Conservation (phyloP, 805 yeast genomes). For the Candida xiaguanensis region DNA sequence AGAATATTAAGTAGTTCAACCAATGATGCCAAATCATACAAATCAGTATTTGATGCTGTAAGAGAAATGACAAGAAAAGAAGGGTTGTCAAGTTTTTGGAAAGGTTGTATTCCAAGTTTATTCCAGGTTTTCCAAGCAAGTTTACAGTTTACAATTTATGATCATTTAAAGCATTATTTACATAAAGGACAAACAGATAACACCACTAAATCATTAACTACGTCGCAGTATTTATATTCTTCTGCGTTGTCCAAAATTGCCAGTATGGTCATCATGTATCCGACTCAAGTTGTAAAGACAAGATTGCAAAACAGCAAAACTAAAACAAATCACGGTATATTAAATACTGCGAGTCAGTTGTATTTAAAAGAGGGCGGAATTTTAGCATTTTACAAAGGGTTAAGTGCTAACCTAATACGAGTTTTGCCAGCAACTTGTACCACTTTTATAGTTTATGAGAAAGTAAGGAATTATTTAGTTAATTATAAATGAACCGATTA, state of each 20-base stretch:
- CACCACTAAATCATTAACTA: slow-evolving; percentile 26
- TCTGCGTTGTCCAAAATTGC: slow-evolving; percentile 68
- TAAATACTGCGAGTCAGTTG: slow-evolving; percentile 35
- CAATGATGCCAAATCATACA: slow-evolving; percentile 48
- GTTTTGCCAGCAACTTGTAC: slow-evolving; percentile 93
- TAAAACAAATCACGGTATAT: slow-evolving; percentile 18
- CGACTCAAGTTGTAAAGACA: slow-evolving; percentile 77
- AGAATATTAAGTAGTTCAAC: slow-evolving; percentile 65
- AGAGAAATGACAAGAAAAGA: slow-evolving; percentile 45
- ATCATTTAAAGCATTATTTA: slow-evolving; percentile 51
- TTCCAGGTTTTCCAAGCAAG: slow-evolving; percentile 88
- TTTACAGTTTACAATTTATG: slow-evolving; percentile 82
- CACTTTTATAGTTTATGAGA: slow-evolving; percentile 83
- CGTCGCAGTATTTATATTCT: slow-evolving; percentile 58
- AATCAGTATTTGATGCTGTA: slow-evolving; percentile 55
- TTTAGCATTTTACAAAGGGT: slow-evolving; percentile 77
- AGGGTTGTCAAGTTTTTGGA: slow-evolving; percentile 64
- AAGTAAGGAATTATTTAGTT: slow-evolving; percentile 24
- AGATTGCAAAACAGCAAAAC: slow-evolving; percentile 53
- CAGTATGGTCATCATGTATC: slow-evolving; percentile 70
- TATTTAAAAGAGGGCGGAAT: slow-evolving; percentile 48
- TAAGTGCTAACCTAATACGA: slow-evolving; percentile 70
- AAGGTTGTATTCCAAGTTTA: slow-evolving; percentile 70
- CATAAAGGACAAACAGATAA: slow-evolving; percentile 3
- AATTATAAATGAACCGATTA: no score